Evolutionary conservation across 2,329 filamentous ascomycete genomes (phyloP), one percentile per base, ranked within the genome.

Genomic region (Scedosporium aurantiacum): DNA sequence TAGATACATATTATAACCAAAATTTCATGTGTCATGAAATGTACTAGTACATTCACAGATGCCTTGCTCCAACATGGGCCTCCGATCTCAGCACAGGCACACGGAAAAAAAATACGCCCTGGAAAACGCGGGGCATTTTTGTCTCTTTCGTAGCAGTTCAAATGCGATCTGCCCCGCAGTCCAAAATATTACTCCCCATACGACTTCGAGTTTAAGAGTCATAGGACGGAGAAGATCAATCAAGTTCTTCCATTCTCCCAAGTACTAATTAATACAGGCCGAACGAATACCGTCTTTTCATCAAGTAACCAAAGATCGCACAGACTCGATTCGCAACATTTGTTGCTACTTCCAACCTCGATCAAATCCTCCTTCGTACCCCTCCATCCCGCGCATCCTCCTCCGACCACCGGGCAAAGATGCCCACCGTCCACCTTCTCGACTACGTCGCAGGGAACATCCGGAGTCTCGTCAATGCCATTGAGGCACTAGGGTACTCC

Each of bases 391-490:
- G 23, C 21, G 27, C 37, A n/a, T 32, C 25, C 54, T 21, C 55
- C 16, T 27, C 23, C 8, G 5, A 4, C 27, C 14, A 18, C 57
- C 25, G 27, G 66, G 67, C 64, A 69, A 80, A 68, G 58, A 91
- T 91, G 88, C 85, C 89, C 65, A 90, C 82, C 57, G 89, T 93
- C 65, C 83, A 93, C 75, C 76, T 94, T 61, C 75, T 88, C 68
- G 81, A 97, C 78, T 97, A 97, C 73, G 93, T 97, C 66, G 93
- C 94, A 64, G 94, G 94, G 71, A 99, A 99, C 74, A 87, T 99
- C 68, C 88, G 93, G 66, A 97, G 92, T 65, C 83, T 99, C 69
- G 93, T 92, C 71, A 99, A 99, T 79, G 94, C 93, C 68, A 96
- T 99, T 70, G 93, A 99, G 74, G 96, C 94, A 75, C 83, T 93